A percentile compares a stretch with the other conserved stretches of the same genome.
Conservation (phyloP, 2,329 filamentous ascomycete species). For the Knufia fluminis region DNA sequence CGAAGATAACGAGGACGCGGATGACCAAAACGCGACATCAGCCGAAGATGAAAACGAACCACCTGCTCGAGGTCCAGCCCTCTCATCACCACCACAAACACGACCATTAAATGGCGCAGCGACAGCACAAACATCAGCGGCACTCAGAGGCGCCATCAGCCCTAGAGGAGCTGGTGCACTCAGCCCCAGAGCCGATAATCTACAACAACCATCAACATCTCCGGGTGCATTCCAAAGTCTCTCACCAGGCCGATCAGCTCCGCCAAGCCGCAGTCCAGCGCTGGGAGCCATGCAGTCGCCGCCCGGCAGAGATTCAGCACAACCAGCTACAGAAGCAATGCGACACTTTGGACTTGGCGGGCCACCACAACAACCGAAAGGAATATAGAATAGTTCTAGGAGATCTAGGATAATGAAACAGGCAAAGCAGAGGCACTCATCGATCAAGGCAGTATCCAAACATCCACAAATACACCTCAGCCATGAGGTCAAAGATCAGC, state of each 20-base stretch:
- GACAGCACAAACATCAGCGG: conserved; percentile 1
- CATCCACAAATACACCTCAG: too few species aligned
- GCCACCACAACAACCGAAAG: neutral
- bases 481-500: too few species aligned
- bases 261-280: neutral
- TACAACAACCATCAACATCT: neutral
- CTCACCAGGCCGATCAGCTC: neutral
- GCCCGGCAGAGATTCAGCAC: neutral
- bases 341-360: neutral
- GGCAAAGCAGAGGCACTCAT: neutral
- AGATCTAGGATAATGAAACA: neutral
- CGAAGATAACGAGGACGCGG: neutral
- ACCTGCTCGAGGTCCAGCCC: neutral
- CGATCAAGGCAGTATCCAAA: too few species aligned
- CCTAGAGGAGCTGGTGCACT: neutral
- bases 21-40: conserved; percentile 5
- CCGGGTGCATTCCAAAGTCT: neutral
- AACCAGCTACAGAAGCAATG: neutral
- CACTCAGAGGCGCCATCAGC: conserved; percentile 3
- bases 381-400: neutral
- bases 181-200: neutral
- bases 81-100: conserved; percentile 4
- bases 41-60: conserved; percentile 2
- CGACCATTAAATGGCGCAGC: neutral
- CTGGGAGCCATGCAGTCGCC: neutral